Conservation (phyloP, 352 stramenopile species). For the Phytopythium montanum region DNA sequence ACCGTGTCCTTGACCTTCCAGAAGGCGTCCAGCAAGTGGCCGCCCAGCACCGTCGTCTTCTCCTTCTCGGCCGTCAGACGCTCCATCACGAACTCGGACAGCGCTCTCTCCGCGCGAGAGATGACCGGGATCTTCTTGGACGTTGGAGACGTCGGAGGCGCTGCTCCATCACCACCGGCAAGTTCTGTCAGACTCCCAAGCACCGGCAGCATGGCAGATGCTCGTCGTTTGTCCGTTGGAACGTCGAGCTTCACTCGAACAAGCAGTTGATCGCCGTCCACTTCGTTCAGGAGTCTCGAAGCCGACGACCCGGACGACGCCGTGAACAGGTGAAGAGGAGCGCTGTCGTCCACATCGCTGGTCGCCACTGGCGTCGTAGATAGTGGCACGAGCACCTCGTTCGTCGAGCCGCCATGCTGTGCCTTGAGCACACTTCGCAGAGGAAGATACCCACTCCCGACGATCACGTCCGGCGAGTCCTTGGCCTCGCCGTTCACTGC, state of each 20-base stretch:
- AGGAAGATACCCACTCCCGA: conserved; percentile 46
- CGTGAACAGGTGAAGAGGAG: conserved; percentile 4
- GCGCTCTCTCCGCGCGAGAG: conserved; percentile 46
- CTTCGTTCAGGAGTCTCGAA: conserved; percentile 12
- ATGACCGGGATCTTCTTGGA: conserved; percentile 13
- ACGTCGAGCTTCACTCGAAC: conserved; percentile 50
- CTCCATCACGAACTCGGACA: conserved; percentile 72
- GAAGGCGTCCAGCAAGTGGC: conserved; percentile 70
- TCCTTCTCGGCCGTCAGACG: conserved; percentile 61
- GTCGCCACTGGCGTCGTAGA: conserved; percentile 10
- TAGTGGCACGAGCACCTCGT: conserved; percentile 36
- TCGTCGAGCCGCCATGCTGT: conserved; percentile 18
- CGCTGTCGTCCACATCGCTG: not conserved
- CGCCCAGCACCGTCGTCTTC: conserved; percentile 57
- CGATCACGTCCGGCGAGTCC: conserved; percentile 58
- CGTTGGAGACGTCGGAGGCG: not conserved
- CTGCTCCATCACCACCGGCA: not conserved
- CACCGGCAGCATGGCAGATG: not conserved
- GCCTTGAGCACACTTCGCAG: conserved; percentile 39
- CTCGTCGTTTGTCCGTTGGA: conserved; percentile 6
- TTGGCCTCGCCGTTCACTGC: conserved; percentile 67
- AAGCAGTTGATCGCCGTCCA: conserved; percentile 36
- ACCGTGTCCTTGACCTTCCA: conserved; percentile 86
- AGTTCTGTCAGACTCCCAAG: no score
- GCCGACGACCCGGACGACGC: not conserved